A percentile compares a stretch with the other conserved stretches of the same genome.
phyloP scores from a whole-genome alignment of 306 rosid genomes.

The Prosopis cineraria region DNA sequence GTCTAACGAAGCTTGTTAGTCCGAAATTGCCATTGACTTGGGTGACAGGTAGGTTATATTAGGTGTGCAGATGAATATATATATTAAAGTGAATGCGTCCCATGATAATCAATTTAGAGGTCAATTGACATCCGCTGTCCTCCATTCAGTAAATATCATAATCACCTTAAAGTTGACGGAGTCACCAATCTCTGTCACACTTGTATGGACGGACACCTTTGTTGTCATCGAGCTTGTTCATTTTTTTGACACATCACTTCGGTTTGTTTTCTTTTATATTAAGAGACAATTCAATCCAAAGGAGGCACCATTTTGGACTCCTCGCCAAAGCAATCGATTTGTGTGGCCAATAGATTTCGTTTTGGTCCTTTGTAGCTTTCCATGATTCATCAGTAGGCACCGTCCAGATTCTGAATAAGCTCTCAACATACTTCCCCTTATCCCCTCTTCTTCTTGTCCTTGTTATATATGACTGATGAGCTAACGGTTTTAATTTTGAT shows the following conservation, averaged over 20 bases:
- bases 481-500: not conserved
- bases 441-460: not conserved
- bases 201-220: constrained; percentile 36
- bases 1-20: constrained; percentile 7
- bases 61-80: not conserved
- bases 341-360: not conserved
- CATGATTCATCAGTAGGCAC: not conserved
- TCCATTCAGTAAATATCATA: constrained; percentile 19
- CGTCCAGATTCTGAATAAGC: not conserved
- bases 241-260: constrained; percentile 31
- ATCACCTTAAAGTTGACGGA: constrained; percentile 33
- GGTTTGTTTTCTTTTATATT: constrained; percentile 7
- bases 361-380: not conserved
- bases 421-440: not conserved
- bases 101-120: constrained; percentile 4
- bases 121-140: constrained; percentile 23
- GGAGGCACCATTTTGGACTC: not conserved
- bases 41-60: constrained; percentile 31
- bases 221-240: constrained; percentile 35
- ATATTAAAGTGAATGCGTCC: not conserved
- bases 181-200: constrained; percentile 38
- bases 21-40: constrained; percentile 38
- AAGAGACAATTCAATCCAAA: not conserved
- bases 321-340: not conserved
- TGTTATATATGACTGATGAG: no score